These are phyloP conservation scores for Excoecaria cochinchinensis DNA, from an alignment of 345 rosid genomes.

Conservation along the genomic window DNA sequence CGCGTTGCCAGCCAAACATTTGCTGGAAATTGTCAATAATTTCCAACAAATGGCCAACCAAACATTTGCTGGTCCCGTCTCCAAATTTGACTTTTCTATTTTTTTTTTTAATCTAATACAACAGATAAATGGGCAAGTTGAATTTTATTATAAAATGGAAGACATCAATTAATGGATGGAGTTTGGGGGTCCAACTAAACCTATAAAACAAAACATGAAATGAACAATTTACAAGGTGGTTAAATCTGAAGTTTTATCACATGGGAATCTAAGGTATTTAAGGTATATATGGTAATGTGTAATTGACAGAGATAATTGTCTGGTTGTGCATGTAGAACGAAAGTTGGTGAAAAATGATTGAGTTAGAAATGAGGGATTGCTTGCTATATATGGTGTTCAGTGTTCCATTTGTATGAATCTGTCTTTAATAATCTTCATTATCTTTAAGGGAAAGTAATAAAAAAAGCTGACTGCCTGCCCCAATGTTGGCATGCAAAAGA, in stretches of 20 bases:
- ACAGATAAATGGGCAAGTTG: neutral
- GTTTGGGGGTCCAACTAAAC: neutral
- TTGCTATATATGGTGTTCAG: neutral
- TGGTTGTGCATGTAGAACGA: constrained; percentile 11
- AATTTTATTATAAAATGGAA: neutral
- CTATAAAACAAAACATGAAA: neutral
- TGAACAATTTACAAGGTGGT: neutral
- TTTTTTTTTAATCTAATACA: no score
- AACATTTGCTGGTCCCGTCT: no score
- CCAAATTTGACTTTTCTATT: no score
- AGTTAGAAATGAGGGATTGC: neutral
- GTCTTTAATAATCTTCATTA: constrained; percentile 22
- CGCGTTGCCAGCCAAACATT: no score
- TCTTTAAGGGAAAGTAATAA: constrained; percentile 33
- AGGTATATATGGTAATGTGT: neutral
- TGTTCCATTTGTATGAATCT: neutral
- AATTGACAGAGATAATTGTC: constrained; percentile 2
- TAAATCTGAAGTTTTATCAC: neutral
- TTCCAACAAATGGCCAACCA: no score
- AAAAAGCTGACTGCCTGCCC: constrained; percentile 16
- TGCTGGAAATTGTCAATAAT: no score
- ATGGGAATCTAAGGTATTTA: neutral
- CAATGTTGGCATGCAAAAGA: constrained; percentile 16
- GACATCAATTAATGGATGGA: neutral
- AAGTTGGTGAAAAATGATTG: constrained; percentile 9